Percentiles rank a stretch among this genome's conserved stretches.
Conservation (phyloP, 1,284 basidiomycete genomes). For the Schizophyllum commune region DNA sequence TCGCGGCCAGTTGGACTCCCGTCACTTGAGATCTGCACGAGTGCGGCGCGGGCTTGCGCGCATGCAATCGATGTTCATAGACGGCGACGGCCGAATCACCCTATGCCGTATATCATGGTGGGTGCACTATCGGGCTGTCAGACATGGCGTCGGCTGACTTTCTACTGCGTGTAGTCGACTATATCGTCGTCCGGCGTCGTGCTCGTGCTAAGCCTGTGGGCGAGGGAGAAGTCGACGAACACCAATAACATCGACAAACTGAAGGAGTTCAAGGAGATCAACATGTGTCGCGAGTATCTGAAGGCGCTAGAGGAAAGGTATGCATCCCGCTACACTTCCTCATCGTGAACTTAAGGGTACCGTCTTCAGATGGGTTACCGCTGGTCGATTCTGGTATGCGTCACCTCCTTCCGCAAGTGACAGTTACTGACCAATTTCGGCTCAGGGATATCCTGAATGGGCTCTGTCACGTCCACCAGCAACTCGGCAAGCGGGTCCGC, state of each 20-base stretch:
- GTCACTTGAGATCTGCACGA: conserved; percentile 45
- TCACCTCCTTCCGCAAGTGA: too few species aligned
- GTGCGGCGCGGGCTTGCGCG: conserved; percentile 40
- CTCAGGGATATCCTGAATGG: too few species aligned
- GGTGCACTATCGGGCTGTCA: not conserved
- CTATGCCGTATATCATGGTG: not conserved
- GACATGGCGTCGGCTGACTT: not conserved
- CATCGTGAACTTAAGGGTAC: too few species aligned
- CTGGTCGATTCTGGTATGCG: too few species aligned
- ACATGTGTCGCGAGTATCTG: too few species aligned
- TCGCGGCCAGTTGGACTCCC: conserved; percentile 23
- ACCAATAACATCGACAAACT: not conserved
- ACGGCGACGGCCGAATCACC: not conserved
- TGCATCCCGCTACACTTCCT: too few species aligned
- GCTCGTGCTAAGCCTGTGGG: not conserved
- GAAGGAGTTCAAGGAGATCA: not conserved
- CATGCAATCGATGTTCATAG: conserved; percentile 32
- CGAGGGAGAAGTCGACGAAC: not conserved
- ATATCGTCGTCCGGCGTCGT: not conserved
- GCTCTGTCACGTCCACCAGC: too few species aligned
- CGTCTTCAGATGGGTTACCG: too few species aligned
- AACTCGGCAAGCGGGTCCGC: too few species aligned
- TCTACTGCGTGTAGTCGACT: not conserved
- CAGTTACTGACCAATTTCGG: too few species aligned
- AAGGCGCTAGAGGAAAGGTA: too few species aligned